phyloP scores from a whole-genome alignment of 2,329 filamentous ascomycete species.

The Scolecobasidium constrictum region DNA sequence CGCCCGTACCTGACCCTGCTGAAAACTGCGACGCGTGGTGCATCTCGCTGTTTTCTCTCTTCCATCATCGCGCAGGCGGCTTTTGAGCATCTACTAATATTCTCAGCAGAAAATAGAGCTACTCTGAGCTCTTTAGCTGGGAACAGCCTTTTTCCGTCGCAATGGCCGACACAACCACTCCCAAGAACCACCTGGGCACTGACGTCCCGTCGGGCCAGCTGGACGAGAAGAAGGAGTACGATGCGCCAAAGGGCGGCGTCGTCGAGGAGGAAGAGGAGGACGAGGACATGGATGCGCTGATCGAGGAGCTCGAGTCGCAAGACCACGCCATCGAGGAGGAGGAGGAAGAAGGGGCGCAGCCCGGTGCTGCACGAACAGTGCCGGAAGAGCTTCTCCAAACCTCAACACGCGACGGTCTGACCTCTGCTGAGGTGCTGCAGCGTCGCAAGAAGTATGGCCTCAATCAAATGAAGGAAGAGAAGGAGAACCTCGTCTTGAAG shows the following conservation, averaged over 20 bases:
- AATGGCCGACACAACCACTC: conserved; percentile 7
- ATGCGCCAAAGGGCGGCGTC: conserved; percentile 12
- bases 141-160: no score
- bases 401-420: conserved; percentile 52
- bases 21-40: no score
- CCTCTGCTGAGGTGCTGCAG: conserved; percentile 53
- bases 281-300: conserved; percentile 76
- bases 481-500: conserved; percentile 74
- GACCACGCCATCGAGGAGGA: conserved; percentile 59
- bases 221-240: conserved; percentile 20
- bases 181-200: conserved; percentile 19
- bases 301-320: conserved; percentile 75
- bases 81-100: no score
- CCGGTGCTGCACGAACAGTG: conserved; percentile 48
- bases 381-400: conserved; percentile 71
- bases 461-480: conserved; percentile 88
- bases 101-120: no score
- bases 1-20: no score
- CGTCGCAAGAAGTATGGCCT: conserved; percentile 64
- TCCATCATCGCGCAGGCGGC: no score
- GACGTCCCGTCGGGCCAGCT: conserved; percentile 17
- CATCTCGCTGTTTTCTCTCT: no score
- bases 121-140: no score
- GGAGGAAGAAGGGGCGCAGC: conserved; percentile 46
- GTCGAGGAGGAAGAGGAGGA: conserved; percentile 8